Conservation (phyloP, 345 rosid species). For the Lumnitzera littorea region DNA sequence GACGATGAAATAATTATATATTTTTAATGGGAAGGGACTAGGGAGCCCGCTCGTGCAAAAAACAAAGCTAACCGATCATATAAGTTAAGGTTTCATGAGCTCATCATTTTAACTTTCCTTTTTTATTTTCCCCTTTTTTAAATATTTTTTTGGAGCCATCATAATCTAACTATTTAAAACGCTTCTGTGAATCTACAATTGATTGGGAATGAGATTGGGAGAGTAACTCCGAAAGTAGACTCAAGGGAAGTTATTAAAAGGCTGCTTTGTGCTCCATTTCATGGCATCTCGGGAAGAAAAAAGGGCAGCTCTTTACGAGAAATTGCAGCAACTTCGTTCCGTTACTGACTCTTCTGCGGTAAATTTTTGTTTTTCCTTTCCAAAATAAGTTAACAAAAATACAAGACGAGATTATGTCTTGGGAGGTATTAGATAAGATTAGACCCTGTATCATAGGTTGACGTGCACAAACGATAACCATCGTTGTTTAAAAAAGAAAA, state of each 20-base stretch:
- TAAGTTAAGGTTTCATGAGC: slow-evolving; percentile 11
- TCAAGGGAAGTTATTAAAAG: background rate
- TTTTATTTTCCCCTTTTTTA: background rate
- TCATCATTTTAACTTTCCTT: background rate
- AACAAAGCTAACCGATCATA: slow-evolving; percentile 9
- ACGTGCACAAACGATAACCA: too few species aligned
- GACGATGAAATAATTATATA: background rate
- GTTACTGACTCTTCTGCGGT: slow-evolving; percentile 45
- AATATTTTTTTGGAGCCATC: too few species aligned
- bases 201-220: background rate
- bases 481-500: too few species aligned
- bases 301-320: slow-evolving; percentile 25
- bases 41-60: slow-evolving; percentile 11
- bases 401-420: too few species aligned
- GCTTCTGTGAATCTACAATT: background rate
- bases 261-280: background rate
- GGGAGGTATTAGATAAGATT: too few species aligned
- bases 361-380: slow-evolving; percentile 5
- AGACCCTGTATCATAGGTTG: too few species aligned
- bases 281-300: slow-evolving; percentile 34
- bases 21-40: slow-evolving; percentile 5
- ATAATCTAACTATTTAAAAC: too few species aligned
- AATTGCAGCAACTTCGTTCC: slow-evolving; percentile 35
- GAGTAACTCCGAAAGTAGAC: too few species aligned
- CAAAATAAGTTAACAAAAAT: background rate